Evolutionary conservation across 148 eudicot species (phyloP).

Genomic region (Euryodendron excelsum): DNA sequence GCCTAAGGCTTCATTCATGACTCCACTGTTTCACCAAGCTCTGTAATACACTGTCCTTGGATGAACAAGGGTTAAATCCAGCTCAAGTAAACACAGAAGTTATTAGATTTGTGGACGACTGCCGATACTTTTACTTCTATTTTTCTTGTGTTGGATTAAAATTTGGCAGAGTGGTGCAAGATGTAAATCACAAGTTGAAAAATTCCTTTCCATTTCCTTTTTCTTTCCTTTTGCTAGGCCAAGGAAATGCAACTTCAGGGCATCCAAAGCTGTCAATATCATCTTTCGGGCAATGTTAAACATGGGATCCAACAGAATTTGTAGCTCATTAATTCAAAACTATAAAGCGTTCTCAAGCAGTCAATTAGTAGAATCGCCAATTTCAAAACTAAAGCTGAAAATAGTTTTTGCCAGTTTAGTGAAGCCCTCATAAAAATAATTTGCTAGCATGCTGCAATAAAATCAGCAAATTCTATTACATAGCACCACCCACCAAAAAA

Average conservation of each 20-base stretch:
- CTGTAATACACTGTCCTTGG: neutral
- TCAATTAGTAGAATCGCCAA: neutral
- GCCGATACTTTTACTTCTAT: neutral
- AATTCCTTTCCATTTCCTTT: neutral
- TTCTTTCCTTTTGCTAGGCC: neutral
- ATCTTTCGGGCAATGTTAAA: neutral
- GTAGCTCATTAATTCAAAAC: neutral
- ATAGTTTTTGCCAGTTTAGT: neutral
- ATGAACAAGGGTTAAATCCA: neutral
- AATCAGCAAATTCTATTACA: neutral
- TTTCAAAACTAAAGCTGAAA: neutral
- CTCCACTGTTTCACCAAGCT: neutral
- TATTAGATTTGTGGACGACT: neutral
- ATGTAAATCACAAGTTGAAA: neutral
- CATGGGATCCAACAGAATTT: neutral
- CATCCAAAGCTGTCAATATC: neutral
- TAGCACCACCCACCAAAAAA: neutral
- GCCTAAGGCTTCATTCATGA: neutral
- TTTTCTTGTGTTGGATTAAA: neutral
- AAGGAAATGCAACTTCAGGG: neutral
- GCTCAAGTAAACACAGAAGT: neutral
- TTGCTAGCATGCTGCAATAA: neutral
- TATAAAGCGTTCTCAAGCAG: neutral
- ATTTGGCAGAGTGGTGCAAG: constrained; percentile 1
- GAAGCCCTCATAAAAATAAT: neutral